Percentiles rank a stretch among this genome's conserved stretches.
Evolutionary conservation across 2,329 filamentous ascomycete genomes (phyloP).

Genomic region (Diaporthe sp.): DNA sequence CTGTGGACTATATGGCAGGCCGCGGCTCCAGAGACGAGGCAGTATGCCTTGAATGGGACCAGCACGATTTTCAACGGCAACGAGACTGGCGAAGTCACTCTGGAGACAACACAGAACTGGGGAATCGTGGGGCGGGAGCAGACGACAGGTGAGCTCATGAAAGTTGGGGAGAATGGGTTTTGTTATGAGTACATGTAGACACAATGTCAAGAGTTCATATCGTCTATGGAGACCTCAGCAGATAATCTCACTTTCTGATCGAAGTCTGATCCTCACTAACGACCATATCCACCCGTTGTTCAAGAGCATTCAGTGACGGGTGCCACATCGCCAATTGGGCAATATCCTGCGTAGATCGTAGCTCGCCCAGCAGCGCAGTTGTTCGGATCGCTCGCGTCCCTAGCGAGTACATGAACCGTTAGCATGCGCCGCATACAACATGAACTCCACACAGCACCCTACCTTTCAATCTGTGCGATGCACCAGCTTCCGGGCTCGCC

Average conservation of each 20-base stretch:
- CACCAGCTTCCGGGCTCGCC: not conserved
- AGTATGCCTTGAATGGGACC: not conserved
- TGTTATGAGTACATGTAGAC: constrained; percentile 2
- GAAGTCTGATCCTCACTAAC: not conserved
- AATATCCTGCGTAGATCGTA: not conserved
- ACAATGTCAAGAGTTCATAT: not conserved
- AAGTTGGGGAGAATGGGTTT: not conserved
- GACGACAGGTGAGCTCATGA: not conserved
- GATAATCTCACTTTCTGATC: not conserved
- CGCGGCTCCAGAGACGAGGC: not conserved
- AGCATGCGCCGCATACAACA: not conserved
- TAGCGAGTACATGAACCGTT: not conserved
- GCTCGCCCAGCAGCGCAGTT: not conserved
- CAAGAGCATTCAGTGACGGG: not conserved
- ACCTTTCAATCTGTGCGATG: constrained; percentile 3
- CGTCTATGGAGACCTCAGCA: not conserved
- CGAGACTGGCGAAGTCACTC: not conserved
- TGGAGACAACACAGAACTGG: not conserved
- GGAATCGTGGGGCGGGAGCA: not conserved
- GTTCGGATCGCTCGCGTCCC: not conserved
- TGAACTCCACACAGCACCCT: not conserved
- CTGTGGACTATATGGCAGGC: constrained; percentile 51
- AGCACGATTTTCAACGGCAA: not conserved
- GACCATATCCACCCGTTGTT: not conserved
- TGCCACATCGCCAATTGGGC: not conserved